Percentiles rank a stretch among this genome's conserved stretches.
Evolutionary conservation across 345 rosid species (phyloP).

Genomic region (Salix caprea): DNA sequence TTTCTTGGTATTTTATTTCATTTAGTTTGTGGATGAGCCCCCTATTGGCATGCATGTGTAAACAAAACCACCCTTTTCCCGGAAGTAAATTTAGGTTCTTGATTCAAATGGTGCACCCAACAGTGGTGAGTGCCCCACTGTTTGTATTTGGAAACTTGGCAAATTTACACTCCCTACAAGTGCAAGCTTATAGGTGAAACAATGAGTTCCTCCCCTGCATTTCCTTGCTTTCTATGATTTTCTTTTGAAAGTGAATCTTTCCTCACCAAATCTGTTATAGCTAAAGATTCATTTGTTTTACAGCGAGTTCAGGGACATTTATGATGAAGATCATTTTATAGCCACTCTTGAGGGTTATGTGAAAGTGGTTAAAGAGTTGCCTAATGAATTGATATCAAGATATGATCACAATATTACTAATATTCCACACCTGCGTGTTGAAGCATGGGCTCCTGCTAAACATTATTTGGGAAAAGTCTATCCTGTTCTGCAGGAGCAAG

Average conservation of each 20-base stretch:
- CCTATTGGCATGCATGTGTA: background rate
- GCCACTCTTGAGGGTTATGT: constrained; percentile 59
- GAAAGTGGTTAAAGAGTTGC: constrained; percentile 68
- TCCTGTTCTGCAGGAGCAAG: constrained; percentile 63
- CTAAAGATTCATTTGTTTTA: constrained; percentile 19
- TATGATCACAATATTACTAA: constrained; percentile 51
- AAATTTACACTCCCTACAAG: background rate
- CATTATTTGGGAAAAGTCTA: constrained; percentile 60
- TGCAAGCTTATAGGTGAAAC: background rate
- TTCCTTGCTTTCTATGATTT: background rate
- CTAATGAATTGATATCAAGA: constrained; percentile 58
- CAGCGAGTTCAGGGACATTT: constrained; percentile 82
- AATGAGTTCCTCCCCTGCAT: background rate
- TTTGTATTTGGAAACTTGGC: background rate
- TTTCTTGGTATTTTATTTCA: background rate
- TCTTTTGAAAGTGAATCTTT: background rate
- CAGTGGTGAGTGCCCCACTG: background rate
- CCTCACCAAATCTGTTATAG: background rate
- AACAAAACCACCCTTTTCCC: background rate
- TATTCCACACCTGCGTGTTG: constrained; percentile 58
- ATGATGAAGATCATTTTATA: constrained; percentile 77
- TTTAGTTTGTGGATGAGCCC: background rate
- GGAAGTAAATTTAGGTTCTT: background rate
- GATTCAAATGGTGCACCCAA: background rate
- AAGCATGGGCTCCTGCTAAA: constrained; percentile 75